These are phyloP conservation scores for Fraxinus americana DNA, from an alignment of 257 asterid species.

Conservation along the genomic window DNA sequence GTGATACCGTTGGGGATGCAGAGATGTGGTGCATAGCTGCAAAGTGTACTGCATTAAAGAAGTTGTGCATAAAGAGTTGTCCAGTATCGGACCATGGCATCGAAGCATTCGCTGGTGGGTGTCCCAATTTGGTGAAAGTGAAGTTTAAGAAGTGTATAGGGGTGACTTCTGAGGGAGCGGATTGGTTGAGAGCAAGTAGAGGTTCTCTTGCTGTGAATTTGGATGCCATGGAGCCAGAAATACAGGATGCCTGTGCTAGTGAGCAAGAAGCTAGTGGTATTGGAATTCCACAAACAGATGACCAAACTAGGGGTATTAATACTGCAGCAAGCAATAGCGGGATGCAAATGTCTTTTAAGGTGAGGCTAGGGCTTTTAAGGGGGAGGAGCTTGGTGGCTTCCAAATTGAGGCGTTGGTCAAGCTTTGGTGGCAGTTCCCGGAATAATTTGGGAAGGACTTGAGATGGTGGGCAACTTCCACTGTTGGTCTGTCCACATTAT, in stretches of 20 bases:
- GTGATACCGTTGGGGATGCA: slow-evolving; percentile 82
- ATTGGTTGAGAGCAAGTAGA: slow-evolving; percentile 18
- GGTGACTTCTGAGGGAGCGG: slow-evolving; percentile 14
- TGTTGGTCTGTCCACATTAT: slow-evolving; percentile 22
- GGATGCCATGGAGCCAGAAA: background rate
- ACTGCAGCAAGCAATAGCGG: slow-evolving; percentile 39
- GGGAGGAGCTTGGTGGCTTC: slow-evolving; percentile 64
- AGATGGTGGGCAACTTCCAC: slow-evolving; percentile 22
- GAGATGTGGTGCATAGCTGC: slow-evolving; percentile 82
- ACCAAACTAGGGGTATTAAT: slow-evolving; percentile 22
- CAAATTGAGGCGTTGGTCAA: slow-evolving; percentile 71
- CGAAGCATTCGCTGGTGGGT: slow-evolving; percentile 3
- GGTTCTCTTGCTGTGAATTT: slow-evolving; percentile 8
- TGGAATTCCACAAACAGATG: slow-evolving; percentile 21
- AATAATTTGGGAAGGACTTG: slow-evolving; percentile 40
- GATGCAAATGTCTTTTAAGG: slow-evolving; percentile 69
- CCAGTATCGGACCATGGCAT: slow-evolving; percentile 15
- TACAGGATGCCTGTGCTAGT: slow-evolving; percentile 4
- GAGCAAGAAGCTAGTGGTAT: slow-evolving; percentile 35
- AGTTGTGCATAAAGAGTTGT: slow-evolving; percentile 69
- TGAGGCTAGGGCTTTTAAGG: slow-evolving; percentile 58
- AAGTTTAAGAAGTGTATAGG: slow-evolving; percentile 14
- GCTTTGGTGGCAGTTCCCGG: slow-evolving; percentile 60
- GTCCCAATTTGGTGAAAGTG: slow-evolving; percentile 20
- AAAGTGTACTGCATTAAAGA: slow-evolving; percentile 72